phyloP scores from a whole-genome alignment of 495 filamentous ascomycete species.

The Parathielavia hyrcaniae region DNA sequence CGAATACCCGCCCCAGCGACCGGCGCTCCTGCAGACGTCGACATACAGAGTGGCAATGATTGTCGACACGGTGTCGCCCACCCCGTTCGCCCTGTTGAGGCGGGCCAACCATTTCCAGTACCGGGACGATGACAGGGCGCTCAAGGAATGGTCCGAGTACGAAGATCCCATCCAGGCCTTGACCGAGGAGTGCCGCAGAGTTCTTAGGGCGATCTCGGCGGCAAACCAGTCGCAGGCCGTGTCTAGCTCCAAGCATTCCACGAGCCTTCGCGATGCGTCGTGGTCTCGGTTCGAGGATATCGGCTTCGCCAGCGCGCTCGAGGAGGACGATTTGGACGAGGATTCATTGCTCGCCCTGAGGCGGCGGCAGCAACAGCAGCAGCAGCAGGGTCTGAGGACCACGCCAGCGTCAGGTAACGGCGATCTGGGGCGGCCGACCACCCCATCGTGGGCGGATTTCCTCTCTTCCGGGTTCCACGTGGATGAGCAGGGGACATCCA shows the following conservation, averaged over 20 bases:
- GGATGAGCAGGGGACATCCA: slow-evolving; percentile 56
- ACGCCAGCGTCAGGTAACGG: slow-evolving; percentile 57
- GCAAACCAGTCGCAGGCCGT: slow-evolving; percentile 71
- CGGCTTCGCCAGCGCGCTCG: slow-evolving; percentile 75
- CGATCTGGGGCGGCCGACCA: slow-evolving; percentile 74
- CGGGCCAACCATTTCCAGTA: slow-evolving; percentile 94
- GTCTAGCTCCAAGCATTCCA: slow-evolving; percentile 59
- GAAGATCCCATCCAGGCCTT: slow-evolving; percentile 84
- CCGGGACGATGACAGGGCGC: slow-evolving; percentile 72
- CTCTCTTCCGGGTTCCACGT: slow-evolving; percentile 78
- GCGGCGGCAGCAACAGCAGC: slow-evolving; percentile 19
- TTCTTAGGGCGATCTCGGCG: slow-evolving; percentile 80
- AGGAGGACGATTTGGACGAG: slow-evolving; percentile 62
- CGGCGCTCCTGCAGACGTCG: slow-evolving; percentile 66
- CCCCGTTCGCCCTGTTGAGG: slow-evolving; percentile 83
- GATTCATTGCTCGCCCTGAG: slow-evolving; percentile 38
- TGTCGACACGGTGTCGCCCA: slow-evolving; percentile 90
- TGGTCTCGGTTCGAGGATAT: slow-evolving; percentile 97
- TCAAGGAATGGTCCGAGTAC: slow-evolving; percentile 77
- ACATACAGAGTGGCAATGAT: slow-evolving; percentile 94
- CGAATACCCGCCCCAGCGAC: slow-evolving; percentile 84
- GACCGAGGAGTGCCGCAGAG: slow-evolving; percentile 88
- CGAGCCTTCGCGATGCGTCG: slow-evolving; percentile 71
- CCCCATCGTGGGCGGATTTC: slow-evolving; percentile 97
- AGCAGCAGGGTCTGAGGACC: slow-evolving; percentile 45